phyloP scores from a whole-genome alignment of 179 eudicot genomes.

The Sideroxylon spinosum region DNA sequence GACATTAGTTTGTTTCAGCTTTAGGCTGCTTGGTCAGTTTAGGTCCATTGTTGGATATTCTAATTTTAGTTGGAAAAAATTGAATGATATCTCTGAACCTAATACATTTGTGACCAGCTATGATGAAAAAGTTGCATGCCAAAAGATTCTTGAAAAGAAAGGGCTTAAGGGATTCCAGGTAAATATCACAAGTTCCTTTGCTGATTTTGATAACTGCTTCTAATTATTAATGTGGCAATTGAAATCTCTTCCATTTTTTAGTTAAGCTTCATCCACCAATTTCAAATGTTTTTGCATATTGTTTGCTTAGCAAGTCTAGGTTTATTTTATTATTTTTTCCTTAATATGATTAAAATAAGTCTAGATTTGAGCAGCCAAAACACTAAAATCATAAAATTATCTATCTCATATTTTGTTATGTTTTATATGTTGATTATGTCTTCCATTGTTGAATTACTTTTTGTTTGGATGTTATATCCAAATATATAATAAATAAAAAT shows the following conservation, averaged over 20 bases:
- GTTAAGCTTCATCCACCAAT: slow-evolving; percentile 1
- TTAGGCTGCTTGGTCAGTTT: background rate
- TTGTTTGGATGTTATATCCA: no score
- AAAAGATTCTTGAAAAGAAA: slow-evolving; percentile 75
- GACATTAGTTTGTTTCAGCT: background rate
- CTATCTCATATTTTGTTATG: no score
- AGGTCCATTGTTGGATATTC: background rate
- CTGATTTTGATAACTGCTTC: slow-evolving; percentile 11
- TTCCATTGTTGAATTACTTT: no score
- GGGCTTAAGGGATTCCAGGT: slow-evolving; percentile 93
- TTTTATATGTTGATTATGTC: no score
- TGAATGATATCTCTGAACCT: slow-evolving; percentile 3
- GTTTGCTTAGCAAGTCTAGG: background rate
- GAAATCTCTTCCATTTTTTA: background rate
- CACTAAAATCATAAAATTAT: no score
- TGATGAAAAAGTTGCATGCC: slow-evolving; percentile 78
- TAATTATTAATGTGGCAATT: background rate
- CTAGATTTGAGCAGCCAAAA: no score
- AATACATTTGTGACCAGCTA: slow-evolving; percentile 42
- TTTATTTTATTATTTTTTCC: no score
- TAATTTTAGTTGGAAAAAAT: background rate
- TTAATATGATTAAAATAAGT: no score
- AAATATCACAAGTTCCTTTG: slow-evolving; percentile 11
- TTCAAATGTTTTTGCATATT: slow-evolving; percentile 2
- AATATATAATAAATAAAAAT: no score